These are phyloP conservation scores for Talaromyces adpressus DNA, from an alignment of 495 filamentous ascomycete genomes.

Conservation along the genomic window DNA sequence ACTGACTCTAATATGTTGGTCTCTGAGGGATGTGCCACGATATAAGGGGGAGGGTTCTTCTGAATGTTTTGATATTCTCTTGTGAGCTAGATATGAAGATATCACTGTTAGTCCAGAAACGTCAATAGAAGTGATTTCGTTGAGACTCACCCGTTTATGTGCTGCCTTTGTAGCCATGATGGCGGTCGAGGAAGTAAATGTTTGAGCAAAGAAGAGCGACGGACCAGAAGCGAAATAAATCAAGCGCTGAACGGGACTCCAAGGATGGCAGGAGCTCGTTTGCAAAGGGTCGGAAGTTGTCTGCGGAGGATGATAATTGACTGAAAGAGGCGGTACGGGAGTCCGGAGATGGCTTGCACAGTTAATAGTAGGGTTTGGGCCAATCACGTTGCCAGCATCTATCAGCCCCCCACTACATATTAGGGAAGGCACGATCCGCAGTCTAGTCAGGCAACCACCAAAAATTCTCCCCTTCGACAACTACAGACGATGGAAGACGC, in stretches of 20 bases:
- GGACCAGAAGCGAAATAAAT: background rate
- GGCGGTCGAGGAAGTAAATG: background rate
- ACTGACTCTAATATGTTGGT: conserved; percentile 86
- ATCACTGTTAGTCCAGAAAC: background rate
- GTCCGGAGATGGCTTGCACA: too few species aligned
- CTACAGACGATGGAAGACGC: background rate
- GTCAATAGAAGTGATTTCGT: background rate
- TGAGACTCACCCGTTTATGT: conserved; percentile 65
- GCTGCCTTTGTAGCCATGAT: conserved; percentile 77
- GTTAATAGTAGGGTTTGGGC: background rate
- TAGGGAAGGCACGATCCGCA: too few species aligned
- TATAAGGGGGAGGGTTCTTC: conserved; percentile 88
- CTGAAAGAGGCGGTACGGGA: background rate
- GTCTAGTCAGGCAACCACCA: background rate
- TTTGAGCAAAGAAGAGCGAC: background rate
- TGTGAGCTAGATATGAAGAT: conserved; percentile 54
- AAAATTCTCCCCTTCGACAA: background rate
- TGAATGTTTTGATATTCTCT: conserved; percentile 91
- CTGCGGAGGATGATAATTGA: background rate
- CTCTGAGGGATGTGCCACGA: conserved; percentile 89
- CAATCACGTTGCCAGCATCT: background rate
- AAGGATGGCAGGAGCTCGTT: background rate
- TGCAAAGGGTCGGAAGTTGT: background rate
- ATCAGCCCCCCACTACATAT: too few species aligned
- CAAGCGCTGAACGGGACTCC: background rate